phyloP scores from a whole-genome alignment of 2,329 filamentous ascomycete genomes.

The Pyrenophora graminea region DNA sequence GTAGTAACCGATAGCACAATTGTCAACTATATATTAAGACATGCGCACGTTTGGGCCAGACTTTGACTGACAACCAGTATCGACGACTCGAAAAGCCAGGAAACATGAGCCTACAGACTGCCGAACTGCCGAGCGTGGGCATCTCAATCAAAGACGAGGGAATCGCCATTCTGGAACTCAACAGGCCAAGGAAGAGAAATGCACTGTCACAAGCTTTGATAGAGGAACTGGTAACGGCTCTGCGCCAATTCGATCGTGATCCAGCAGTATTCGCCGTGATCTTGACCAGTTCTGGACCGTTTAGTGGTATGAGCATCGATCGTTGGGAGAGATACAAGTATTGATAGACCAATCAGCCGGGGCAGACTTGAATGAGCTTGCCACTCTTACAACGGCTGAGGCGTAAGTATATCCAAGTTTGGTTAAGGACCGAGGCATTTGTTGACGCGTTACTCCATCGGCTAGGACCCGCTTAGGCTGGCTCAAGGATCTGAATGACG shows the following conservation, averaged over 20 bases:
- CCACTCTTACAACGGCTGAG: conserved; percentile 78
- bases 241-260: conserved; percentile 24
- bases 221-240: conserved; percentile 35
- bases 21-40: neutral
- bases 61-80: neutral
- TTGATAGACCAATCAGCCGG: conserved; percentile 61
- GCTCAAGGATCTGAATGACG: conserved; percentile 86
- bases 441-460: neutral
- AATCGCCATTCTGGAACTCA: conserved; percentile 57
- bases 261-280: conserved; percentile 48
- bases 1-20: neutral
- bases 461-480: conserved; percentile 74
- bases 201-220: conserved; percentile 61
- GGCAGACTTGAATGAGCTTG: conserved; percentile 97
- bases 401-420: conserved; percentile 50
- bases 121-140: conserved; percentile 13
- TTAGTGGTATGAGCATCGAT: conserved; percentile 53
- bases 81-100: neutral
- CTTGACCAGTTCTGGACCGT: conserved; percentile 81
- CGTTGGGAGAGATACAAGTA: neutral
- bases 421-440: neutral
- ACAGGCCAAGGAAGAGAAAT: conserved; percentile 63
- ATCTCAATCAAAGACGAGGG: conserved; percentile 33
- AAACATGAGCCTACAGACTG: conserved; percentile 6
- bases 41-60: neutral